Base-by-base conservation (phyloP, 805 yeast genomes). In the Citeromyces nyonsensis region DNA sequence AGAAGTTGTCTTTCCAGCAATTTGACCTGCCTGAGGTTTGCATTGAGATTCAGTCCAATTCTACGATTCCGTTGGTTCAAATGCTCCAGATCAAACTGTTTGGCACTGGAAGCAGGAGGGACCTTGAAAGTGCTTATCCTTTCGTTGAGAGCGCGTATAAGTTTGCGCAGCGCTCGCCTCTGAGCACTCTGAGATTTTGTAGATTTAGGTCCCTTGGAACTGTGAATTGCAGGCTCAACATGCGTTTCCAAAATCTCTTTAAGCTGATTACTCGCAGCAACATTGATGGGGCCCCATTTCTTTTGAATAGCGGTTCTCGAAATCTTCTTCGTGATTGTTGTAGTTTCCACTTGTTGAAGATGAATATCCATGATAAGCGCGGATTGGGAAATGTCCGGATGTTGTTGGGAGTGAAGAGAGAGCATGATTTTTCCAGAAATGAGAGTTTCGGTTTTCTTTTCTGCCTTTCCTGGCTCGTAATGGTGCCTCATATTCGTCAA, bases 11-110 rank as follows among this genome's bases (percentile, higher is more conserved):
- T 11, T 10, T 13, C 14, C 12, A 33, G 31, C 4, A 4, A 11
- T 7, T 24, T 20, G 7, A 33, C 28, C 28, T 33, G 35, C 27
- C 15, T 25, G 14, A 33, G 11, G n/a, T 24, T 33, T 6, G 31
- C 28, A 10, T 26, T 24, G 8, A 33, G 28, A 4, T 33, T 24
- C 11, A 26, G 11, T 28, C 29, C 35, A 24, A 28, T 10, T 14
- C 20, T 22, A 10, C 9, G 12, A 10, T 33, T 33, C 28, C 13
- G 11, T 26, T 25, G 24, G 25, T 28, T n/a, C 14, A 28, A 25
- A 10, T 24, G n/a, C 24, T 28, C 28, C 22, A 24, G 28, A 13
- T 33, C 35, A 14, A 33, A 28, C 24, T 13, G 18, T 18, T 24
- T 28, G 24, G 15, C 32, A 10, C 10, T 28, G 4, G n/a, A n/a